Conservation (phyloP, 441 rosid species). For the Populus tomentosa region DNA sequence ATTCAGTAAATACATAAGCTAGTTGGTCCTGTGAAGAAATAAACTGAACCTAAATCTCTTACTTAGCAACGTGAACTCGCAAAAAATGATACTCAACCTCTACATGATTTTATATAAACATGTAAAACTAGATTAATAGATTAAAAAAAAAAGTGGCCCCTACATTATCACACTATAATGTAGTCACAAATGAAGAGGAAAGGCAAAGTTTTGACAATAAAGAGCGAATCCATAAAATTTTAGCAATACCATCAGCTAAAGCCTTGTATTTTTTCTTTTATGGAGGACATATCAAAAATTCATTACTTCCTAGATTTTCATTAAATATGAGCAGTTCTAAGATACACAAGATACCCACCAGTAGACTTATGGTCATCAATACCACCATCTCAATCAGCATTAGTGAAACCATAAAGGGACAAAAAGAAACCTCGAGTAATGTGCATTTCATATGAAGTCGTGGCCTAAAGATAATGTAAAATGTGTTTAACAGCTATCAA, state of each 20-base stretch:
- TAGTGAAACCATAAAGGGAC: neutral
- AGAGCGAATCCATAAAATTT: neutral
- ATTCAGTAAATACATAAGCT: neutral
- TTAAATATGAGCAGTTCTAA: fast-evolving
- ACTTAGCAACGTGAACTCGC: neutral
- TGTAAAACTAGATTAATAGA: neutral
- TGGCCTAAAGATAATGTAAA: neutral
- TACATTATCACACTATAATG: too few relatives aligned
- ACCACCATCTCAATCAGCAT: neutral
- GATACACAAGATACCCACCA: neutral
- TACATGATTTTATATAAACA: too few relatives aligned
- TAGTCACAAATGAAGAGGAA: too few relatives aligned
- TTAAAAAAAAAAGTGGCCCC: neutral
- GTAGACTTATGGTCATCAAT: neutral
- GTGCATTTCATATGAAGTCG: neutral
- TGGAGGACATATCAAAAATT: neutral
- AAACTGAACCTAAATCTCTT: fast-evolving
- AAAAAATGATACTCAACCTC: too few relatives aligned
- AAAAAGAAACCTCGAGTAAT: neutral
- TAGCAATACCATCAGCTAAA: neutral
- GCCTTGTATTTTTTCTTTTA: neutral
- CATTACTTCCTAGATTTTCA: neutral
- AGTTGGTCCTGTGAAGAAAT: neutral
- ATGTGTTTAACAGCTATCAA: neutral
- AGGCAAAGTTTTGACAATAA: neutral